Evolutionary conservation across 306 rosid genomes (phyloP).

Genomic region (Medicago arabica): DNA sequence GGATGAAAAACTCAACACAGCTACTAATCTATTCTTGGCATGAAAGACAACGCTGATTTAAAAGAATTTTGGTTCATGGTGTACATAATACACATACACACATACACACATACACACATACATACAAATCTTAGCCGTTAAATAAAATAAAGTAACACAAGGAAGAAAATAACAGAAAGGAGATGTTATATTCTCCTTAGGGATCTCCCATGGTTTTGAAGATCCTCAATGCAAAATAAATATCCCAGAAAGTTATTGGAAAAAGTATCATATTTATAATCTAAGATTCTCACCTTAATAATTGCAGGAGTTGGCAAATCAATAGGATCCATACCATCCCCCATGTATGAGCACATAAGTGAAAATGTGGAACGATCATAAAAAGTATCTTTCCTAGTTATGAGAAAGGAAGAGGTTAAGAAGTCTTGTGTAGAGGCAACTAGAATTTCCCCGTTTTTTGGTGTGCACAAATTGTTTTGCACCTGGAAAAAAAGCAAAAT

Average conservation of each 20-base stretch:
- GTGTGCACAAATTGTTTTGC: conserved; percentile 95
- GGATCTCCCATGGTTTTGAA: no score
- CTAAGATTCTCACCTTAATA: conserved; percentile 65
- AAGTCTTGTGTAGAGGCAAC: conserved; percentile 99
- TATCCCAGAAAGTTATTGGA: background rate
- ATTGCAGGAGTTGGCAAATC: conserved; percentile 96
- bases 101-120: no score
- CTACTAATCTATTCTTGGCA: background rate
- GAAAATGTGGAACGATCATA: conserved; percentile 93
- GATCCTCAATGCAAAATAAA: no score
- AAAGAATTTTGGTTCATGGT: no score
- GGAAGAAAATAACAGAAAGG: no score
- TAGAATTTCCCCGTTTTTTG: conserved; percentile 95
- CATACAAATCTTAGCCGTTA: no score
- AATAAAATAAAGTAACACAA: no score
- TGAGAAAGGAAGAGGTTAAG: conserved; percentile 90
- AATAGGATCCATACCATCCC: conserved; percentile 79
- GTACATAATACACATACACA: no score
- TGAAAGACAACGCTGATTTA: conserved; percentile 1
- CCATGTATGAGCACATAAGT: conserved; percentile 89
- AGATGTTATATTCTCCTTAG: background rate
- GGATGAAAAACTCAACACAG: background rate
- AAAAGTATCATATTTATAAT: background rate
- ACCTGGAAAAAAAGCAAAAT: conserved; percentile 65
- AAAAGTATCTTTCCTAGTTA: conserved; percentile 91